phyloP scores from a whole-genome alignment of 2,329 filamentous ascomycete species.

The Penicillium expansum region DNA sequence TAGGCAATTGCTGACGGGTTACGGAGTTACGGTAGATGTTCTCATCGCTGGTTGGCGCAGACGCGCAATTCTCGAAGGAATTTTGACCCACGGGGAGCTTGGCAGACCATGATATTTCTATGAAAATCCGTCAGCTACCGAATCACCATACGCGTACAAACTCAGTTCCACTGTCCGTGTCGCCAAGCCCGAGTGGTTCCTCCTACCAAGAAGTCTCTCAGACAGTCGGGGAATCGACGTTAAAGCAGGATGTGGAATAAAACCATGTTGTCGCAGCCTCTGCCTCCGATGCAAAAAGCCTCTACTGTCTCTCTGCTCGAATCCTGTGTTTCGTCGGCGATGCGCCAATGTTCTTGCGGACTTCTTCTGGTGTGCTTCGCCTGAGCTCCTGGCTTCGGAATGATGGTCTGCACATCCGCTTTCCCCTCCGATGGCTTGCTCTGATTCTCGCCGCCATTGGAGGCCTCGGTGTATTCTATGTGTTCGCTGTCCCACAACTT shows the following conservation, averaged over 20 bases:
- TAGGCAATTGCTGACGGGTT: neutral
- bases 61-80: neutral
- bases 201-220: neutral
- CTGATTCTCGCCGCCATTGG: slow-evolving; percentile 1
- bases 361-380: slow-evolving; percentile 13
- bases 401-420: neutral
- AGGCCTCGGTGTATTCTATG: slow-evolving; percentile 12
- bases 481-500: slow-evolving; percentile 19
- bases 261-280: neutral
- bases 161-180: neutral
- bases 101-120: neutral
- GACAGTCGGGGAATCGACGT: neutral
- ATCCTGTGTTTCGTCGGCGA: slow-evolving; percentile 7
- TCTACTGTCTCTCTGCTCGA: neutral
- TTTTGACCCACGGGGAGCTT: slow-evolving; percentile 1
- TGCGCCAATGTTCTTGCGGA: slow-evolving; percentile 21
- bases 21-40: neutral
- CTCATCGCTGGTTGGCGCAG: neutral
- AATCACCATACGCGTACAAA: slow-evolving; percentile 5
- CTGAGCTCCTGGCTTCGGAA: slow-evolving; percentile 14
- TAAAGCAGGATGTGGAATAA: neutral
- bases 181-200: neutral
- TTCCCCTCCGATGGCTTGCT: slow-evolving; percentile 4
- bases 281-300: too few species aligned
- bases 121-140: neutral